Evolutionary conservation across 495 filamentous ascomycete species (phyloP).

Genomic region (Xylaria castorea): DNA sequence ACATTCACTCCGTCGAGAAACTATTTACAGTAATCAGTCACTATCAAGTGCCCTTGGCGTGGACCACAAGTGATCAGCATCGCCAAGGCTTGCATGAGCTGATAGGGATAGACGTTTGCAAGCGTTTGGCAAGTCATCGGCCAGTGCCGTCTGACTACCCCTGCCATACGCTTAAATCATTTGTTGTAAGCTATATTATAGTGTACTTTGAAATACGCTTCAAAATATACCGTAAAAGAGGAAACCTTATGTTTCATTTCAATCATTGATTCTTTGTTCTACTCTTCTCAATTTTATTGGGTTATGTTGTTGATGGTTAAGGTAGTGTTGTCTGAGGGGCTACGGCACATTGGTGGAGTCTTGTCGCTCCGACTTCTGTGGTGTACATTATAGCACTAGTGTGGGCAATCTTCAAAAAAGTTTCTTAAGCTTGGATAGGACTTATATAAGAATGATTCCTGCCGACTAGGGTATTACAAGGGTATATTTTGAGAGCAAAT

Average conservation of each 20-base stretch:
- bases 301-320: too few species aligned
- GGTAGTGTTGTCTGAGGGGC: too few species aligned
- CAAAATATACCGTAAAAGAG: too few species aligned
- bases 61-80: neutral
- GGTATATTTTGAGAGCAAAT: constrained; percentile 22
- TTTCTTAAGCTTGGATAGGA: neutral
- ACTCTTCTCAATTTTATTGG: too few species aligned
- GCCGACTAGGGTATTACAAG: constrained; percentile 19
- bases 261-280: too few species aligned
- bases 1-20: neutral
- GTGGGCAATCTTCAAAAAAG: neutral
- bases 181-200: too few species aligned
- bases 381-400: neutral
- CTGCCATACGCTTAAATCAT: neutral
- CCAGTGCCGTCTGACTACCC: neutral
- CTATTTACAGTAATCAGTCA: constrained; percentile 21
- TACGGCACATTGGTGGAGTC: too few species aligned
- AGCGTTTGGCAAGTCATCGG: neutral
- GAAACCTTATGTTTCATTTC: too few species aligned
- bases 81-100: constrained; percentile 16
- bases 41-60: neutral
- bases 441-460: neutral
- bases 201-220: too few species aligned
- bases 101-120: neutral
- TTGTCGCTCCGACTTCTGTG: too few species aligned